A percentile compares a stretch with the other conserved stretches of the same genome.
Evolutionary conservation across 2,329 filamentous ascomycete species (phyloP).

Genomic region (Pseudogymnoascus sp.): DNA sequence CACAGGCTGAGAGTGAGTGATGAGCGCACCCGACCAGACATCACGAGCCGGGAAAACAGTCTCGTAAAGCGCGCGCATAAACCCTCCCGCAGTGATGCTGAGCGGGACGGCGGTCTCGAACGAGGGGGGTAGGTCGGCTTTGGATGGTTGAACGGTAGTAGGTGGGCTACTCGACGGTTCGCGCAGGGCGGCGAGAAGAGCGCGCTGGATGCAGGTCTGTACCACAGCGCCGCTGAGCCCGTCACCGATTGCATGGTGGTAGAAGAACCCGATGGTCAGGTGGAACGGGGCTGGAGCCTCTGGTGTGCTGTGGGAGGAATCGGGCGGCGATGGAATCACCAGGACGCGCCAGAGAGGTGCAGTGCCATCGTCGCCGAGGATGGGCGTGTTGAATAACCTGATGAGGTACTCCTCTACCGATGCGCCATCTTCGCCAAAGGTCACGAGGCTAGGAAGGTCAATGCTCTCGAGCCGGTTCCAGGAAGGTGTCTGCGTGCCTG

Average conservation of each 20-base stretch:
- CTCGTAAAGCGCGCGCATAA: constrained; percentile 25
- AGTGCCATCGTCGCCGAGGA: constrained; percentile 4
- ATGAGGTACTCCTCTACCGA: background rate
- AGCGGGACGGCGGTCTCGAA: background rate
- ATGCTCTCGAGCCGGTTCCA: background rate
- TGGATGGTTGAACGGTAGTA: background rate
- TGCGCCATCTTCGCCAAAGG: background rate
- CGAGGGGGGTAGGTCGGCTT: background rate
- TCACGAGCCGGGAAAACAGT: constrained; percentile 25
- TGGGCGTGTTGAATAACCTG: background rate
- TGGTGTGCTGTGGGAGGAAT: background rate
- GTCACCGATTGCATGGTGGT: constrained; percentile 45
- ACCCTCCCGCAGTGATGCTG: background rate
- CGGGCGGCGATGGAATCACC: background rate
- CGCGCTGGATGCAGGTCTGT: background rate
- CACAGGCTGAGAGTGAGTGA: background rate
- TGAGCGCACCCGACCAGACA: background rate
- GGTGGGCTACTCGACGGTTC: constrained; percentile 31
- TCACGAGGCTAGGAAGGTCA: background rate
- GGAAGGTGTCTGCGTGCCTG: background rate
- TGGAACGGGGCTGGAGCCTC: constrained; percentile 12
- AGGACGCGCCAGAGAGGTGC: background rate
- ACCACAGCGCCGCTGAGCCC: constrained; percentile 35
- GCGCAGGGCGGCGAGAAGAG: constrained; percentile 42
- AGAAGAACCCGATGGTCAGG: constrained; percentile 39